Evolutionary conservation across 169 alveolate genomes (phyloP).

Genomic region (Cyclospora cayetanensis): DNA sequence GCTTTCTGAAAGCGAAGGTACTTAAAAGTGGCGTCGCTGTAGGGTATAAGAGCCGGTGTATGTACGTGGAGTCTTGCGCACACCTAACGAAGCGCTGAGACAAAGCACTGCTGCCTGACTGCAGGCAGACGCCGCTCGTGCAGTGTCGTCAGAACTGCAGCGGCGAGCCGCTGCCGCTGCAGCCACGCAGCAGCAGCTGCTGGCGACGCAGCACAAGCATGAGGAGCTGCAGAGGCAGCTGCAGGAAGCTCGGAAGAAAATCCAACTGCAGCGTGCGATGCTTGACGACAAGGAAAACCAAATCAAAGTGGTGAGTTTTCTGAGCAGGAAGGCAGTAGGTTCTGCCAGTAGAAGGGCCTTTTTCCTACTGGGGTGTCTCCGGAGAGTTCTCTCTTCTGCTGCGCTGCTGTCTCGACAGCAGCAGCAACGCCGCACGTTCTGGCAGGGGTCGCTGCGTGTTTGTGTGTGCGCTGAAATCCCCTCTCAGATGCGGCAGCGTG

Average conservation of each 20-base stretch:
- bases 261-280: slow-evolving; percentile 50
- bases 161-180: slow-evolving; percentile 46
- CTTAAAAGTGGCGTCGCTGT: no score
- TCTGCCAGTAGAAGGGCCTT: neutral
- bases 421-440: neutral
- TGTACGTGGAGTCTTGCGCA: neutral
- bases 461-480: slow-evolving; percentile 15
- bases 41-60: no score
- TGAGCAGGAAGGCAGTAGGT: neutral
- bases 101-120: slow-evolving; percentile 15
- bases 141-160: slow-evolving; percentile 30
- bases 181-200: slow-evolving; percentile 60
- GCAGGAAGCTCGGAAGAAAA: slow-evolving; percentile 40
- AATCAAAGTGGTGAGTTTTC: neutral
- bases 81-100: neutral
- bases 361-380: neutral
- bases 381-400: neutral
- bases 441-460: neutral
- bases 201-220: slow-evolving; percentile 2
- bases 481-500: slow-evolving; percentile 50
- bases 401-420: neutral
- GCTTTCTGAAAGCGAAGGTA: no score
- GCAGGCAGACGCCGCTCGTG: slow-evolving; percentile 56
- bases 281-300: neutral
- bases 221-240: slow-evolving; percentile 62